Evolutionary conservation across 768 basidiomycete species (phyloP).

Genomic region (Trametes elegans): DNA sequence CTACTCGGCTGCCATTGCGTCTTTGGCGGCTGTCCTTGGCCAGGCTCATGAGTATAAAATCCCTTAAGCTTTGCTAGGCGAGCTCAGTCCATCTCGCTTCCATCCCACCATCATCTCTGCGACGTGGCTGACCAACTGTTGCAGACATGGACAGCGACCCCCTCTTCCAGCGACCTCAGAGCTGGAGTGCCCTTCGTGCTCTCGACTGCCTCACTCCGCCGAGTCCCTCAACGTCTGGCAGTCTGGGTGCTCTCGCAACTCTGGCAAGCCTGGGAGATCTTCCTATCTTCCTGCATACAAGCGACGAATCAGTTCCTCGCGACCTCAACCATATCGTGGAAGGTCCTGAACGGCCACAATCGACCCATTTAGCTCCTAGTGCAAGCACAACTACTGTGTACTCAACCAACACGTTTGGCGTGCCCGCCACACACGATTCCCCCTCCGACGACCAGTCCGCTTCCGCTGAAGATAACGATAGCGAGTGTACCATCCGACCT

Average conservation of each 20-base stretch:
- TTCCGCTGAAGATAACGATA: background rate
- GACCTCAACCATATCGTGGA: background rate
- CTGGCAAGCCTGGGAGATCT: constrained; percentile 28
- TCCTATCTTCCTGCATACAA: constrained; percentile 26
- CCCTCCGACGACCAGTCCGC: background rate
- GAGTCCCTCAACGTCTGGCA: constrained; percentile 24
- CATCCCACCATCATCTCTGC: background rate
- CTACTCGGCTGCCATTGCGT: too few relatives aligned
- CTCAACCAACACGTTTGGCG: constrained; percentile 25
- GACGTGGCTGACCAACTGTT: constrained; percentile 1
- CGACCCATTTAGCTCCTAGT: constrained; percentile 10
- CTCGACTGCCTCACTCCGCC: constrained; percentile 23
- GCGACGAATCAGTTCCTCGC: background rate
- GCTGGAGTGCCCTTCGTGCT: constrained; percentile 25
- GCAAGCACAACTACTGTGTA: constrained; percentile 18
- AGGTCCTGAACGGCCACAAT: background rate
- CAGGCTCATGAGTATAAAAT: too few relatives aligned
- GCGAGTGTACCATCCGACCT: constrained; percentile 1
- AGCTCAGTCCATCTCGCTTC: background rate
- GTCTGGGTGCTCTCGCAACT: constrained; percentile 18
- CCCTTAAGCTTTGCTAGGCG: too few relatives aligned
- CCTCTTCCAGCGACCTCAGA: constrained; percentile 9
- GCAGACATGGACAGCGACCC: constrained; percentile 1
- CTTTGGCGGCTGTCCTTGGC: too few relatives aligned
- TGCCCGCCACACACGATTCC: background rate